A percentile compares a stretch with the other conserved stretches of the same genome.
phyloP scores from a whole-genome alignment of 202 grass and related monocot species.

The Carex arenaria region DNA sequence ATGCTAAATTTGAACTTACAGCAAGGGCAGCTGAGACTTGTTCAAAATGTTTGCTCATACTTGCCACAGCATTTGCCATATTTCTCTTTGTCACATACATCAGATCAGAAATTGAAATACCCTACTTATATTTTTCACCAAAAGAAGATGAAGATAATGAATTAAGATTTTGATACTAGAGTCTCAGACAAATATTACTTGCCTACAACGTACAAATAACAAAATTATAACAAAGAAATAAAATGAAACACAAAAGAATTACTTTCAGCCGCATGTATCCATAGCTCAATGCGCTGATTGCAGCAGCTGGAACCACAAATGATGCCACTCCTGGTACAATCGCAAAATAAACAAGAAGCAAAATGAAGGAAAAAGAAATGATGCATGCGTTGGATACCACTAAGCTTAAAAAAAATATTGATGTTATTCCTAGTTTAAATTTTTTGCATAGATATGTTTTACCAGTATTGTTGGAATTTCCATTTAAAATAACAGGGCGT shows the following conservation, averaged over 20 bases:
- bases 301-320: conserved; percentile 70
- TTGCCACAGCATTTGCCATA: conserved; percentile 81
- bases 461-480: conserved; percentile 68
- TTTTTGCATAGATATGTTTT: neutral
- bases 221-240: conserved; percentile 13
- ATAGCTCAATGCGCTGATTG: conserved; percentile 74
- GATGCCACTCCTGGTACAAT: conserved; percentile 42
- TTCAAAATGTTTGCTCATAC: conserved; percentile 84
- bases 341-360: neutral
- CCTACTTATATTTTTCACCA: conserved; percentile 31
- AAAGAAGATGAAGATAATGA: neutral
- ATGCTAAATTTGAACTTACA: conserved; percentile 38
- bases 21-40: conserved; percentile 77
- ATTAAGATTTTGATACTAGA: neutral
- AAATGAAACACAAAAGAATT: conserved; percentile 30
- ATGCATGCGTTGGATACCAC: neutral
- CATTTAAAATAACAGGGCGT: conserved; percentile 49
- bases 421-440: neutral
- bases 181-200: neutral
- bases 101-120: conserved; percentile 67
- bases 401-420: neutral
- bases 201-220: neutral
- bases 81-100: conserved; percentile 94
- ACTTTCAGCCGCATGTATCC: conserved; percentile 99
- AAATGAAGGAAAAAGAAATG: neutral